phyloP scores from a whole-genome alignment of 306 rosid genomes.

The Cucurbita moschata region DNA sequence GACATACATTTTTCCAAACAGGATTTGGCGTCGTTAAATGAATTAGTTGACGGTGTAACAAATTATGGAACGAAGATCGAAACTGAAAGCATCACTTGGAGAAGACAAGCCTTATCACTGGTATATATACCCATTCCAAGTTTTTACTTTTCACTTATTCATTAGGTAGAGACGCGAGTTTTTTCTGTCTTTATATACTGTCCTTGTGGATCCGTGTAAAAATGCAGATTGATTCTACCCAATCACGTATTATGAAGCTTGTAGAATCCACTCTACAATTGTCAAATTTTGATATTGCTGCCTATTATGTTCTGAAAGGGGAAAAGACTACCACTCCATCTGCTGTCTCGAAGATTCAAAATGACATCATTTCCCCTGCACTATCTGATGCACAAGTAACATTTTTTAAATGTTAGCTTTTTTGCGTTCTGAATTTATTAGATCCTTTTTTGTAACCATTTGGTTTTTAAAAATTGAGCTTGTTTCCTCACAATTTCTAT shows the following conservation, averaged over 20 bases:
- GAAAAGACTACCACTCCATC: slow-evolving; percentile 35
- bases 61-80: slow-evolving; percentile 55
- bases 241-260: slow-evolving; percentile 55
- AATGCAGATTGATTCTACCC: slow-evolving; percentile 68
- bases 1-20: slow-evolving; percentile 58
- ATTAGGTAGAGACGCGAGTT: background rate
- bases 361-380: slow-evolving; percentile 63
- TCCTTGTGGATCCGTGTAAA: background rate
- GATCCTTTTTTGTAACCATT: too few relatives aligned
- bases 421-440: background rate
- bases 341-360: slow-evolving; percentile 62
- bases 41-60: slow-evolving; percentile 35
- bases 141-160: background rate
- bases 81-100: slow-evolving; percentile 70
- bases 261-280: slow-evolving; percentile 55
- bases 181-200: background rate
- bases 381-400: slow-evolving; percentile 50
- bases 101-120: slow-evolving; percentile 48
- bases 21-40: slow-evolving; percentile 55
- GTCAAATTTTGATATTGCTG: slow-evolving; percentile 70
- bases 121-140: slow-evolving; percentile 26
- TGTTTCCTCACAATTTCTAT: too few relatives aligned
- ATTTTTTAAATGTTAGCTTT: background rate
- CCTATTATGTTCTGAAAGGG: slow-evolving; percentile 62
- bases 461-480: too few relatives aligned